Evolutionary conservation across 768 basidiomycete species (phyloP), one percentile per base, ranked within the genome.

Genomic region (Tulasnella sp.): DNA sequence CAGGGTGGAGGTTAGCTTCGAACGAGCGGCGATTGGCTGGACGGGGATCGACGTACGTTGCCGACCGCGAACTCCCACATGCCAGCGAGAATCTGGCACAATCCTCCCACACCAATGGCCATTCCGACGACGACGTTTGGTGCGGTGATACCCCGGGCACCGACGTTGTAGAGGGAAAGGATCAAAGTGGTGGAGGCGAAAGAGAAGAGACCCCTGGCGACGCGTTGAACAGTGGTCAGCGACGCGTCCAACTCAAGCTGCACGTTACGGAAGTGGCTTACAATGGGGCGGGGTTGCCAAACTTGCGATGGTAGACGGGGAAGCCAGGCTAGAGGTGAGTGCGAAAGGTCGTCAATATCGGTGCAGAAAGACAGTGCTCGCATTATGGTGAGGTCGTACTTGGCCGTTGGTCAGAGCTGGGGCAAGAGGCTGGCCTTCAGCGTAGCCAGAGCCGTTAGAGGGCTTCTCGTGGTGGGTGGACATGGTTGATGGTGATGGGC

Each of bases 141-240:
- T 32, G 42, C 42, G 14, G 47, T 26, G 67, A 73, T 59, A 14
- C 35, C 66, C 29, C 67, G 72, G 73, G 62, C 66, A 34, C 35
- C 16, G 8, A 86, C 81, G 77, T 93, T 93, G 84, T 85, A 90
- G 74, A 93, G 75, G 5, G 90, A 92, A 39, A 92, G 82, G 70
- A 94, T 87, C 76, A 94, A 83, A 0, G 91, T 92, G 12, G 92
- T 92, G 3, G 90, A 89, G 22, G 92, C 91, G 81, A 94, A 94
- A 42, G 89, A 88, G 79, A 90, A 90, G 42, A 93, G 83, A 26
- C 92, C 92, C 36, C 90, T 91, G 67, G 42, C 37, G 17, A 9
- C 26, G 12, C 17, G 26, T 76, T 0, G 71, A 32, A 0, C 1
- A 16, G 9, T 52, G 22, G 3, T 32, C 35, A 64, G 62, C 42